phyloP scores from a whole-genome alignment of 257 asterid genomes.

The Fraxinus quadrangulata region DNA sequence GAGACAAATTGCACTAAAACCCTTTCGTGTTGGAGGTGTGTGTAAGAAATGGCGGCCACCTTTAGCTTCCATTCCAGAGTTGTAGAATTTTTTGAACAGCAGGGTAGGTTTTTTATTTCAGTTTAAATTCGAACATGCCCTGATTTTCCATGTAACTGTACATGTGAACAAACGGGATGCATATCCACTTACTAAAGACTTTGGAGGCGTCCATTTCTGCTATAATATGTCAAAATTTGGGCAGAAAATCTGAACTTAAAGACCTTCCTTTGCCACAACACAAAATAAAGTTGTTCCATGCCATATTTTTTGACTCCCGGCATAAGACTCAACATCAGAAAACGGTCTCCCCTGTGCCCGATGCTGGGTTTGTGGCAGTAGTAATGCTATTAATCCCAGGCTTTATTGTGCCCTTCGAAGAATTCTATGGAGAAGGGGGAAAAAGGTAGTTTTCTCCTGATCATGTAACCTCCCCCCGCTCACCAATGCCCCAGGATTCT shows the following conservation, averaged over 20 bases:
- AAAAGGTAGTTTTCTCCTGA: neutral
- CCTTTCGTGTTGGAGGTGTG: neutral
- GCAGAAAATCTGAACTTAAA: neutral
- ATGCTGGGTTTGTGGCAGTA: neutral
- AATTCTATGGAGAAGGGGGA: neutral
- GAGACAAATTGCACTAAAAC: slow-evolving; percentile 1
- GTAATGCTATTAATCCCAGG: neutral
- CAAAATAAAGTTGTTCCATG: too few species aligned
- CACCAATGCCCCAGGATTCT: neutral
- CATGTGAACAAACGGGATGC: neutral
- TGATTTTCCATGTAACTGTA: slow-evolving; percentile 7
- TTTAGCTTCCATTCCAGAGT: slow-evolving; percentile 50
- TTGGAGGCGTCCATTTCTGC: neutral
- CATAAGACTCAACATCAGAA: neutral
- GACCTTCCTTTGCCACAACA: neutral
- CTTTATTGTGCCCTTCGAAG: neutral
- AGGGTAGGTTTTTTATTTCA: neutral
- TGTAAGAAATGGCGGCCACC: slow-evolving; percentile 44
- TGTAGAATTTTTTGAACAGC: slow-evolving; percentile 3
- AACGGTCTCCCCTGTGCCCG: neutral
- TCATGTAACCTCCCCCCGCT: neutral
- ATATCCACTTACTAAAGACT: neutral
- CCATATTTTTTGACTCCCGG: neutral
- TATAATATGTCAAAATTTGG: neutral
- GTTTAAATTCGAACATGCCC: neutral